Conservation (phyloP, 2,329 filamentous ascomycete species). For the Arthrobotrys megalospora region DNA sequence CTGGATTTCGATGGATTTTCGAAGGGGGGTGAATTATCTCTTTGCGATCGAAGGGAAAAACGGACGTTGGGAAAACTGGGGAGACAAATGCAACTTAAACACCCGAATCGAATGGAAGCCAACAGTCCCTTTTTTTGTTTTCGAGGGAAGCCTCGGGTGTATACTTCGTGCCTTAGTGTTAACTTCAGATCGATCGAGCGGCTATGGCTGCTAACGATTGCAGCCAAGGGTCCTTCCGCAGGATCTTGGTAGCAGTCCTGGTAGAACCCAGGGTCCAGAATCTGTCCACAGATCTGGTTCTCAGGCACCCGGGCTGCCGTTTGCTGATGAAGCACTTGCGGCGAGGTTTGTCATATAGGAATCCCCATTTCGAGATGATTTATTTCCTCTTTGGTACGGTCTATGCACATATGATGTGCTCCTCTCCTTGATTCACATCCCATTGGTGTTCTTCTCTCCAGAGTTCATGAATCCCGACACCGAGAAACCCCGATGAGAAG, state of each 20-base stretch:
- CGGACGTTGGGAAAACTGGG: constrained; percentile 19
- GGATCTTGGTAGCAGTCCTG: constrained; percentile 17
- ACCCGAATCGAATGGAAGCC: constrained; percentile 26
- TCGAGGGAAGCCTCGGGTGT: constrained; percentile 2
- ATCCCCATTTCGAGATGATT: constrained; percentile 13
- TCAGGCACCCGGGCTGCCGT: constrained; percentile 7
- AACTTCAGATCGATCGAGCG: constrained; percentile 26
- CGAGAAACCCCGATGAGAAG: constrained; percentile 5
- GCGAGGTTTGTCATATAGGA: constrained; percentile 9
- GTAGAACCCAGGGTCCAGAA: constrained; percentile 20
- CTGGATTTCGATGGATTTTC: not conserved
- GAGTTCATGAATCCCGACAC: not conserved
- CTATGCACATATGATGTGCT: constrained; percentile 11
- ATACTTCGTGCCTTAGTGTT: not conserved
- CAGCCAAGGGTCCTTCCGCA: constrained; percentile 2
- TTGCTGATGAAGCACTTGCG: constrained; percentile 20
- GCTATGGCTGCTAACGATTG: constrained; percentile 14
- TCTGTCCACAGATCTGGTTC: not conserved
- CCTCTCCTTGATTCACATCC: constrained; percentile 14
- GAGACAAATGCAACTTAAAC: constrained; percentile 33
- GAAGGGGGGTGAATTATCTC: not conserved
- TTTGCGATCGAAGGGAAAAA: constrained; percentile 16
- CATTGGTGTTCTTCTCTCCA: not conserved
- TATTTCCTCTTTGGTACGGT: constrained; percentile 1
- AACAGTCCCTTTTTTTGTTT: constrained; percentile 13